Conservation (phyloP, 1,284 basidiomycete genomes). For the Trichosporon inkin region DNA sequence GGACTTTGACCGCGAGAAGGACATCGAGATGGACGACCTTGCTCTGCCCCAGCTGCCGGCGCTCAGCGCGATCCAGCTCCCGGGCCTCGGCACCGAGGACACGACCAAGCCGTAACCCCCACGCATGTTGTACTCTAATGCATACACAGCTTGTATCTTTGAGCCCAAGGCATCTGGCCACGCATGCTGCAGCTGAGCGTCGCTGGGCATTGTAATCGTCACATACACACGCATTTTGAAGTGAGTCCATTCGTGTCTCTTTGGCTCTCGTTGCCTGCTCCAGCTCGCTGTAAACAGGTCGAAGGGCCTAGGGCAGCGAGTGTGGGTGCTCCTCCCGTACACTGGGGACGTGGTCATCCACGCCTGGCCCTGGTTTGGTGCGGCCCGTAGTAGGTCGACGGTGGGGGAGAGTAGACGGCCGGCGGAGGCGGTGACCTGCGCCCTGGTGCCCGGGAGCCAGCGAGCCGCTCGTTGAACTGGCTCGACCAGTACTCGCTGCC, state of each 20-base stretch:
- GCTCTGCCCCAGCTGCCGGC: not conserved
- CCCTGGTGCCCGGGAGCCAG: not conserved
- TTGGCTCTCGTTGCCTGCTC: no score
- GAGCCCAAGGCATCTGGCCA: no score
- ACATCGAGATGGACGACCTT: not conserved
- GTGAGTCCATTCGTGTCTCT: no score
- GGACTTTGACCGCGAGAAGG: not conserved
- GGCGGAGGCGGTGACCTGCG: not conserved
- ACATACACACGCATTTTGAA: no score
- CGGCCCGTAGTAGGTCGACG: not conserved
- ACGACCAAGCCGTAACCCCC: not conserved
- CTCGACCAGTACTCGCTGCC: not conserved
- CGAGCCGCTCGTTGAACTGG: not conserved
- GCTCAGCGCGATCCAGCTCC: not conserved
- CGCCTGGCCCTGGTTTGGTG: not conserved
- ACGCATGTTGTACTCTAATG: not conserved
- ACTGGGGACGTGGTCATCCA: not conserved
- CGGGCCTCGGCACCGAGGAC: not conserved
- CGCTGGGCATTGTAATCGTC: no score
- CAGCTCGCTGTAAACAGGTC: no score
- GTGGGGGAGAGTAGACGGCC: not conserved
- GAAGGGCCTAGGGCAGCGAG: no score
- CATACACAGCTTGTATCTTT: constrained; percentile 1
- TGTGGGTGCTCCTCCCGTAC: no score
- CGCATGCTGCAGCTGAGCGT: no score